phyloP scores from a whole-genome alignment of 805 yeast genomes.

The Kazachstania kunashirensis region DNA sequence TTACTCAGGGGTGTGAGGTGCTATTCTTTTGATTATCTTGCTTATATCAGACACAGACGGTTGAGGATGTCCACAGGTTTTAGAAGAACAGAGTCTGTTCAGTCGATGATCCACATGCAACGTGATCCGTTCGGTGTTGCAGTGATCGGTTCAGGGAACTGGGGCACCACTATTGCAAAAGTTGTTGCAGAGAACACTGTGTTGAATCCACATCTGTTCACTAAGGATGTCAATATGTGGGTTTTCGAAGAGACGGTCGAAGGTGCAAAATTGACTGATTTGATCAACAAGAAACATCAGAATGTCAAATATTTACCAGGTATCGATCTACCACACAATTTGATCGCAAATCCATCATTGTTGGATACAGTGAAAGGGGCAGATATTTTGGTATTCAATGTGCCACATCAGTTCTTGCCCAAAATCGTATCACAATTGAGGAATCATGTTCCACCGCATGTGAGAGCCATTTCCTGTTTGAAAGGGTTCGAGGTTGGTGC shows the following conservation, averaged over 20 bases:
- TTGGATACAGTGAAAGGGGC: slow-evolving; percentile 68
- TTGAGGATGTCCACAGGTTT: background rate
- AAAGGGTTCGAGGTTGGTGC: slow-evolving; percentile 89
- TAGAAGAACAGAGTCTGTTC: slow-evolving; percentile 1
- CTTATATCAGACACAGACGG: no score
- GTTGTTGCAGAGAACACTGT: slow-evolving; percentile 82
- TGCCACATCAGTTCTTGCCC: slow-evolving; percentile 92
- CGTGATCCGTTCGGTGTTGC: slow-evolving; percentile 44
- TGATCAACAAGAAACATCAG: slow-evolving; percentile 83
- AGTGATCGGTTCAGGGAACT: slow-evolving; percentile 93
- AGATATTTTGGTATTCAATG: slow-evolving; percentile 83
- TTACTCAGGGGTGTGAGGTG: background rate
- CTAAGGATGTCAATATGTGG: slow-evolving; percentile 85
- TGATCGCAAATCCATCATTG: slow-evolving; percentile 79
- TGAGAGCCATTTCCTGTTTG: slow-evolving; percentile 88
- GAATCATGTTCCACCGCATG: slow-evolving; percentile 60
- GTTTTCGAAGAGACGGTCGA: slow-evolving; percentile 78
- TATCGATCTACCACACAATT: slow-evolving; percentile 71
- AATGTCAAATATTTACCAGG: slow-evolving; percentile 90
- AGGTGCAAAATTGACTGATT: slow-evolving; percentile 77
- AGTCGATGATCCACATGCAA: background rate
- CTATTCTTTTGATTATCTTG: no score
- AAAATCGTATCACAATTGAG: slow-evolving; percentile 64
- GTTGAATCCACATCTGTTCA: slow-evolving; percentile 65
- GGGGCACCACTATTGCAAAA: slow-evolving; percentile 97